Percentiles rank a stretch among this genome's conserved stretches.
Evolutionary conservation across 2,329 filamentous ascomycete species (phyloP).

Genomic region (Nannizziopsis barbatae): DNA sequence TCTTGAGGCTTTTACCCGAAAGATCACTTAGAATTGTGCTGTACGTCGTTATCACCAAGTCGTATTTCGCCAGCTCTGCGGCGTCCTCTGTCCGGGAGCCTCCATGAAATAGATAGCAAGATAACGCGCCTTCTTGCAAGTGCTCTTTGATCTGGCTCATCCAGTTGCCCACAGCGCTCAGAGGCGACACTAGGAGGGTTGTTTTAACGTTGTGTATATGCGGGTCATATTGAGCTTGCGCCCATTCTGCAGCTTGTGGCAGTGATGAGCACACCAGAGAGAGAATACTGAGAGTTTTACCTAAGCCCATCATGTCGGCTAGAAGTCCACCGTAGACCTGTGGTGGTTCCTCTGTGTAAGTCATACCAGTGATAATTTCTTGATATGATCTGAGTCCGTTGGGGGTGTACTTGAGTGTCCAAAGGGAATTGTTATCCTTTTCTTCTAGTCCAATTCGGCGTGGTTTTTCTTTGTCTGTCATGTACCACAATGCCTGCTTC

Average conservation of each 20-base stretch:
- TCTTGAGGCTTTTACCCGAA: slow-evolving; percentile 51
- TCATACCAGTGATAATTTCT: slow-evolving; percentile 74
- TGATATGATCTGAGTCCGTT: slow-evolving; percentile 55
- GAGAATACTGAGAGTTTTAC: slow-evolving; percentile 75
- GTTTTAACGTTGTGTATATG: slow-evolving; percentile 52
- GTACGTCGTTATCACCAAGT: slow-evolving; percentile 88
- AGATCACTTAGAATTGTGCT: slow-evolving; percentile 75
- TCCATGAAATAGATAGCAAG: slow-evolving; percentile 79
- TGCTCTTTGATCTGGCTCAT: slow-evolving; percentile 82
- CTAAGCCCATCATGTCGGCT: slow-evolving; percentile 82
- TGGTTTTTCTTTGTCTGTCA: slow-evolving; percentile 64
- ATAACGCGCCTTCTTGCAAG: slow-evolving; percentile 52
- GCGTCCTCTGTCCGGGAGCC: slow-evolving; percentile 59
- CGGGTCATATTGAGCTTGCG: slow-evolving; percentile 34
- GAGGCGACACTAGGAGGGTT: slow-evolving; percentile 76
- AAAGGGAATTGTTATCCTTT: slow-evolving; percentile 60
- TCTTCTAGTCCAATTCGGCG: slow-evolving; percentile 49
- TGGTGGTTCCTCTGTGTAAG: slow-evolving; percentile 48
- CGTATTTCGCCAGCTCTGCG: slow-evolving; percentile 57
- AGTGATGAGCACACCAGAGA: slow-evolving; percentile 61
- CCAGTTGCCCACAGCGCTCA: slow-evolving; percentile 92
- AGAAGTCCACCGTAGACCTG: slow-evolving; percentile 63
- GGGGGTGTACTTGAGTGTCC: slow-evolving; percentile 52
- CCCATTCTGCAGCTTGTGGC: slow-evolving; percentile 53
- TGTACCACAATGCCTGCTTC: slow-evolving; percentile 79